Evolutionary conservation across 768 basidiomycete species (phyloP).

Genomic region (Suillus sp.): DNA sequence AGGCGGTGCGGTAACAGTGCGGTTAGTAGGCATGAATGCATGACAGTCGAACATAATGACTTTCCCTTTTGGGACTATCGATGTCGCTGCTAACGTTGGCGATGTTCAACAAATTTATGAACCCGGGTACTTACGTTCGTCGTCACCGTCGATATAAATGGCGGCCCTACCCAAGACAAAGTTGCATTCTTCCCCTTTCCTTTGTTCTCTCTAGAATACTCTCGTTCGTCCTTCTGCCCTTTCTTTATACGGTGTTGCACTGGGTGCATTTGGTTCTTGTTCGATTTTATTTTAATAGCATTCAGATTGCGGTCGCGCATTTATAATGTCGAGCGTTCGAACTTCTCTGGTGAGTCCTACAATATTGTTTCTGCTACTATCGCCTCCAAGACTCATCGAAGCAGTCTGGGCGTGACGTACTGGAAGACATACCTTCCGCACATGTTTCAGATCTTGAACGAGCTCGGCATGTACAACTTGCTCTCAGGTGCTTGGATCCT

Average conservation of each 20-base stretch:
- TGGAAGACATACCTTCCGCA: background rate
- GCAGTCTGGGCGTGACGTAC: background rate
- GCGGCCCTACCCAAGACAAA: background rate
- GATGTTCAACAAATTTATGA: background rate
- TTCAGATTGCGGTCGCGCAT: background rate
- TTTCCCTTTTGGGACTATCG: background rate
- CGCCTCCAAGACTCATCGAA: background rate
- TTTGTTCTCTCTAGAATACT: background rate
- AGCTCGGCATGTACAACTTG: background rate
- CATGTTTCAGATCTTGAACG: background rate
- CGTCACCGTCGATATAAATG: background rate
- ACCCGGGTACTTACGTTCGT: background rate
- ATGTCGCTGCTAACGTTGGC: background rate
- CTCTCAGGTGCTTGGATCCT: background rate
- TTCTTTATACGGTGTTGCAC: background rate
- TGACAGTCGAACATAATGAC: background rate
- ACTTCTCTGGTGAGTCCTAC: background rate
- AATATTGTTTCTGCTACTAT: background rate
- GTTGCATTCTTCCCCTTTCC: background rate
- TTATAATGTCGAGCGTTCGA: background rate
- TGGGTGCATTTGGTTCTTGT: conserved; percentile 1
- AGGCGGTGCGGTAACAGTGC: background rate
- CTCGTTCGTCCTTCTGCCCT: background rate
- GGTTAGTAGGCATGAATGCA: too few relatives aligned
- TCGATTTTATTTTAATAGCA: background rate